These are phyloP conservation scores for Stenogyne calaminthoides DNA, from an alignment of 305 asterid genomes.

Conservation along the genomic window DNA sequence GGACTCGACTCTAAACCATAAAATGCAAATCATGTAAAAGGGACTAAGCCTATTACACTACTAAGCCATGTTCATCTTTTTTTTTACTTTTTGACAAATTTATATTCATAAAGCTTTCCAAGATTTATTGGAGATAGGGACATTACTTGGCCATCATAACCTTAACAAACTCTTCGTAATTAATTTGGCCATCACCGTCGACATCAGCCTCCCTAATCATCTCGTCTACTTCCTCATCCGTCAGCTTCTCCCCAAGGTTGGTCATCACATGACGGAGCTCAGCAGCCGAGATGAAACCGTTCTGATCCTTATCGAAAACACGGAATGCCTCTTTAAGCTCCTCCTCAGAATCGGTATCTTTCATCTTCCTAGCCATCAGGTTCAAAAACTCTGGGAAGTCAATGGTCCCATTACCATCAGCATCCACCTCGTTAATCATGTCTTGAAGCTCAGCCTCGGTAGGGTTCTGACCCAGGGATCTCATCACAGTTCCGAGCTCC, in stretches of 20 bases:
- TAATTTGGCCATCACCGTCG: conserved; percentile 59
- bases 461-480: conserved; percentile 58
- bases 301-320: conserved; percentile 52
- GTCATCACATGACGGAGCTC: conserved; percentile 62
- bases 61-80: conserved; percentile 24
- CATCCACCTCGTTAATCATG: conserved; percentile 55
- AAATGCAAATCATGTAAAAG: conserved; percentile 20
- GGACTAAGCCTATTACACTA: conserved; percentile 30
- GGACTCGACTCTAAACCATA: conserved; percentile 24
- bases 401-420: conserved; percentile 58
- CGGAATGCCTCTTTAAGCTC: conserved; percentile 52
- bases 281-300: conserved; percentile 55
- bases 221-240: conserved; percentile 58
- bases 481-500: conserved; percentile 61
- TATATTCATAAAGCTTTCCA: conserved; percentile 11
- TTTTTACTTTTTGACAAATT: neutral
- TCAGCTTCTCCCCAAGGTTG: conserved; percentile 58
- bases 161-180: conserved; percentile 58
- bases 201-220: conserved; percentile 61
- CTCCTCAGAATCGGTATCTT: conserved; percentile 52
- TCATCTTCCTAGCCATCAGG: conserved; percentile 54
- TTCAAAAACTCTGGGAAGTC: conserved; percentile 53
- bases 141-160: conserved; percentile 58
- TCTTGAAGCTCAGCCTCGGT: conserved; percentile 54
- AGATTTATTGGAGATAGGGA: conserved; percentile 14